Evolutionary conservation across 2,329 filamentous ascomycete species (phyloP).

Genomic region (Diaporthe eres): DNA sequence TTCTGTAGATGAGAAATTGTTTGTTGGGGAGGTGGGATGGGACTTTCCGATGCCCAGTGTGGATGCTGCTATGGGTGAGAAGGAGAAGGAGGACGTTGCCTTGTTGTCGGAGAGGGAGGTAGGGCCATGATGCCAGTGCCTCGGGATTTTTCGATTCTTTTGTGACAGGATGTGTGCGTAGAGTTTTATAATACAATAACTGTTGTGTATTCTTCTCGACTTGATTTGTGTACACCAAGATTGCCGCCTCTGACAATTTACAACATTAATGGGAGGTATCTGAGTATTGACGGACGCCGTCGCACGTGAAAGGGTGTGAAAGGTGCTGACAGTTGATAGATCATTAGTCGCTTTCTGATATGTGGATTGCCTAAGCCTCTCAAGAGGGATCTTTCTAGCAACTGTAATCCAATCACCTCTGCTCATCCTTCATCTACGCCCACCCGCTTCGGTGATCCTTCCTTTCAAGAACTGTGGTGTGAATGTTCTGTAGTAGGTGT

Average conservation of each 20-base stretch:
- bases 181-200: background rate
- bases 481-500: background rate
- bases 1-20: background rate
- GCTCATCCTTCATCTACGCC: background rate
- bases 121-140: background rate
- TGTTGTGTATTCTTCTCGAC: background rate
- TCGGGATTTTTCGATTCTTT: background rate
- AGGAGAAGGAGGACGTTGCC: background rate
- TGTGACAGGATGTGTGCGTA: background rate
- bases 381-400: too few species aligned
- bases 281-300: background rate
- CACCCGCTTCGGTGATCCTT: background rate
- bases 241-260: background rate
- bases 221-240: background rate
- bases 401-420: background rate
- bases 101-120: background rate
- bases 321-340: too few species aligned
- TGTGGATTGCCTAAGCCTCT: too few species aligned
- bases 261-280: background rate
- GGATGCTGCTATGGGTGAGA: background rate
- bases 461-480: background rate
- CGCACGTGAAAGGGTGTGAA: background rate
- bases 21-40: constrained; percentile 14
- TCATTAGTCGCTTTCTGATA: too few species aligned
- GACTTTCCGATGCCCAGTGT: background rate